These are phyloP conservation scores for Dothistroma pini DNA, from an alignment of 2,329 filamentous ascomycete genomes.

Conservation along the genomic window DNA sequence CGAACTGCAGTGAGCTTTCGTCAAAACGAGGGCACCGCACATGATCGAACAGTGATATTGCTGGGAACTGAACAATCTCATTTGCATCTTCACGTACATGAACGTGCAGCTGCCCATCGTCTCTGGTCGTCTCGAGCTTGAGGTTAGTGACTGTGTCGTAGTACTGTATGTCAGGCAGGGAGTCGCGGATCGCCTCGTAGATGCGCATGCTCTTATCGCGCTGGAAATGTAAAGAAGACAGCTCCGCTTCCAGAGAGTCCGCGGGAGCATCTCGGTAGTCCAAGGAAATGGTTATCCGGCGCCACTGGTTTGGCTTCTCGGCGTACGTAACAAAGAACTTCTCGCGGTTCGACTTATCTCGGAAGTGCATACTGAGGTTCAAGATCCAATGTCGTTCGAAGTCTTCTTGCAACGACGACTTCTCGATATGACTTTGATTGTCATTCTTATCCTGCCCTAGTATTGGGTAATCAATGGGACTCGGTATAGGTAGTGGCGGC, in stretches of 20 bases:
- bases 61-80: conserved; percentile 87
- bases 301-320: conserved; percentile 73
- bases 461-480: conserved; percentile 8
- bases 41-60: conserved; percentile 68
- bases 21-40: conserved; percentile 56
- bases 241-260: conserved; percentile 80
- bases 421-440: conserved; percentile 44
- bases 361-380: conserved; percentile 97
- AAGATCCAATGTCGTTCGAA: conserved; percentile 83
- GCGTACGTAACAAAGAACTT: conserved; percentile 98
- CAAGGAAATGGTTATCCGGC: conserved; percentile 85
- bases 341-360: conserved; percentile 85
- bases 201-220: conserved; percentile 90
- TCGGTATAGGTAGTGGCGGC: conserved; percentile 25
- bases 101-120: conserved; percentile 82
- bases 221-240: conserved; percentile 74
- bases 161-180: conserved; percentile 88
- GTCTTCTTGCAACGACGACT: conserved; percentile 69
- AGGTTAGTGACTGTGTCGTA: conserved; percentile 95
- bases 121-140: conserved; percentile 82
- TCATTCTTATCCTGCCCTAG: conserved; percentile 31
- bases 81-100: conserved; percentile 97
- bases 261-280: conserved; percentile 81
- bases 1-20: conserved; percentile 76
- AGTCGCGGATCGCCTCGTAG: conserved; percentile 91